Percentiles rank a stretch among this genome's conserved stretches.
phyloP scores from a whole-genome alignment of 352 stramenopile species.

The Pythium coloratum region DNA sequence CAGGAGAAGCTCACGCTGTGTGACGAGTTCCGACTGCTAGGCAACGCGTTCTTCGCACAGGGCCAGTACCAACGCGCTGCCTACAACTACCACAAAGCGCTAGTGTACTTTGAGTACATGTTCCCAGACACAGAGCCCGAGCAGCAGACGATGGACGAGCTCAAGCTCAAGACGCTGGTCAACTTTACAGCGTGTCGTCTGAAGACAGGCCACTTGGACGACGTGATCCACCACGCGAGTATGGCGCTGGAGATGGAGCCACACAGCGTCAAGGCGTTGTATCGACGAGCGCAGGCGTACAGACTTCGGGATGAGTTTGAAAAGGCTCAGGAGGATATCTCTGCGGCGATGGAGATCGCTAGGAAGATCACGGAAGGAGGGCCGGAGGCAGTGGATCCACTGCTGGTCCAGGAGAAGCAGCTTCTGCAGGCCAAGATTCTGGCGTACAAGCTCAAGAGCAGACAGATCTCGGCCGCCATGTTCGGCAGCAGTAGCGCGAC shows the following conservation, averaged over 20 bases:
- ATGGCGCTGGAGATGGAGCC: slow-evolving; percentile 61
- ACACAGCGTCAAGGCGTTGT: slow-evolving; percentile 64
- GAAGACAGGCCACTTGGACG: slow-evolving; percentile 72
- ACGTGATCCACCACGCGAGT: slow-evolving; percentile 63
- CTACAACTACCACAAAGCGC: slow-evolving; percentile 80
- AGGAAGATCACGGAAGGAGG: background rate
- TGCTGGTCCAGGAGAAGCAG: slow-evolving; percentile 56
- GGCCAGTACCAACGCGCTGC: slow-evolving; percentile 79
- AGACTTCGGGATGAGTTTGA: slow-evolving; percentile 74
- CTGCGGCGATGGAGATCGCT: slow-evolving; percentile 31
- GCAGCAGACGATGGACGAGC: slow-evolving; percentile 40
- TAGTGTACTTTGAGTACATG: slow-evolving; percentile 88
- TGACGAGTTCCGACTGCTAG: slow-evolving; percentile 66
- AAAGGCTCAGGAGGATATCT: slow-evolving; percentile 49
- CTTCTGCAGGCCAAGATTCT: slow-evolving; percentile 66
- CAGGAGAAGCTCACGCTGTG: slow-evolving; percentile 56
- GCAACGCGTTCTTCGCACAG: slow-evolving; percentile 76
- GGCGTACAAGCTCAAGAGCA: slow-evolving; percentile 68
- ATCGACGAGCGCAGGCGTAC: slow-evolving; percentile 62
- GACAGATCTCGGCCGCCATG: slow-evolving; percentile 73
- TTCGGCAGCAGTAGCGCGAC: slow-evolving; percentile 32
- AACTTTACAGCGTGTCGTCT: slow-evolving; percentile 78
- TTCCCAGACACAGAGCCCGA: slow-evolving; percentile 71
- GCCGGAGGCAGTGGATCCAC: slow-evolving; percentile 26
- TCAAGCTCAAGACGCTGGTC: slow-evolving; percentile 64